Conservation (phyloP, 208 protist genomes). For the Kentomonas sorsogonicus region DNA sequence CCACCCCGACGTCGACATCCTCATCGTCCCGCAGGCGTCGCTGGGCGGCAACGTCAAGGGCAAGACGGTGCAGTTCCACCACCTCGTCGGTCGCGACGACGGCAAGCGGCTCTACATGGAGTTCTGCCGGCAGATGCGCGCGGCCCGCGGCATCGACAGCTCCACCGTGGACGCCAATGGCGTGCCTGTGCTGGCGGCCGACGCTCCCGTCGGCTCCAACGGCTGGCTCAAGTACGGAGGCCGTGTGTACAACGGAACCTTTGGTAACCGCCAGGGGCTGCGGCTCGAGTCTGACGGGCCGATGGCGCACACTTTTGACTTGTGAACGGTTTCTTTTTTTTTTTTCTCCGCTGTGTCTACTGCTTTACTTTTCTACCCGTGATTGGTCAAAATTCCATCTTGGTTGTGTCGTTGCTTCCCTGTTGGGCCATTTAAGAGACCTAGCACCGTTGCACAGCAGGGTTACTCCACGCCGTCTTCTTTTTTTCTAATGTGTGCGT, state of each 20-base stretch:
- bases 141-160: constrained; percentile 41
- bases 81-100: constrained; percentile 53
- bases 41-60: constrained; percentile 78
- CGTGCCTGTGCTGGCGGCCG: constrained; percentile 7
- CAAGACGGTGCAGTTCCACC: constrained; percentile 75
- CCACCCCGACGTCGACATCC: constrained; percentile 50
- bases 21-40: constrained; percentile 83
- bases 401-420: not conserved
- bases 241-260: constrained; percentile 72
- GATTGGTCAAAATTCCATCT: no score
- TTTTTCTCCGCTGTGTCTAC: not conserved
- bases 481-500: not conserved
- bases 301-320: constrained; percentile 78
- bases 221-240: constrained; percentile 35
- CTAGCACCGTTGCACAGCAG: no score
- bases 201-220: constrained; percentile 2
- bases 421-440: not conserved
- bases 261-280: constrained; percentile 78
- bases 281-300: constrained; percentile 72
- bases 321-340: constrained; percentile 20
- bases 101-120: constrained; percentile 43
- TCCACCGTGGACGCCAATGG: constrained; percentile 46
- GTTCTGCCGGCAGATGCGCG: constrained; percentile 57
- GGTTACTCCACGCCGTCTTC: not conserved
- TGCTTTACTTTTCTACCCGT: not conserved